Evolutionary conservation across 345 rosid species (phyloP), one percentile per base, ranked within the genome.

Genomic region (Corchorus capsularis): DNA sequence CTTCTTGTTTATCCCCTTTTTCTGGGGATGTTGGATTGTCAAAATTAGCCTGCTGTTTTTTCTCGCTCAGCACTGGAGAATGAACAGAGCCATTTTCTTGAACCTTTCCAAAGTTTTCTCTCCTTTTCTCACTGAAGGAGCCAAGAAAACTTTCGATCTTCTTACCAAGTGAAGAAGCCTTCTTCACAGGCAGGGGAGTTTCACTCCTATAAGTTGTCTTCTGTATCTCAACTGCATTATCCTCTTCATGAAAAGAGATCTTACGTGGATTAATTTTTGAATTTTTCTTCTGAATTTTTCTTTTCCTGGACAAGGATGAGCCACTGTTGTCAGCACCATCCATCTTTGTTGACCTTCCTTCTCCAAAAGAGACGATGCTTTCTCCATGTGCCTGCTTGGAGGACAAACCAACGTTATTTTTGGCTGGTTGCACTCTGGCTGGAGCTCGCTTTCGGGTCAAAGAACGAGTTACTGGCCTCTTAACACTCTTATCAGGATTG

Each of bases 391-490:
- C 77, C 73, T 78, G 49, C 79, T 80, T 85, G 74, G 87, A 84
- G 78, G 79, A 82, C 77, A 71, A 78, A 34, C 78, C 80, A 37
- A 35, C 50, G 79, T 71, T 78, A 27, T 64, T 35, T 72, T 79
- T 84, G 39, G 22, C 73, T 8, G 68, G 81, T 59, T 41, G 75
- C 53, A 53, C 54, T 78, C 79, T 86, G 52, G 76, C 67, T 12
- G 86, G 79, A 78, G 85, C 83, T 81, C 70, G 84, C 81, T 83
- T 88, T 75, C 75, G 83, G 80, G 77, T 54, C 80, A 85, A 81
- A 75, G 97, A 82, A 76, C 87, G 79, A 56, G 95, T 92, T 77
- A 86, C 84, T 54, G 94, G 94, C 78, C 90, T 91, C 79, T 71
- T 80, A 65, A 78, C 72, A 55, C 78, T 73, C 76, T 55, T 76